These are phyloP conservation scores for Hypoxylon sp. DNA, from an alignment of 2,329 filamentous ascomycete species.

Conservation along the genomic window DNA sequence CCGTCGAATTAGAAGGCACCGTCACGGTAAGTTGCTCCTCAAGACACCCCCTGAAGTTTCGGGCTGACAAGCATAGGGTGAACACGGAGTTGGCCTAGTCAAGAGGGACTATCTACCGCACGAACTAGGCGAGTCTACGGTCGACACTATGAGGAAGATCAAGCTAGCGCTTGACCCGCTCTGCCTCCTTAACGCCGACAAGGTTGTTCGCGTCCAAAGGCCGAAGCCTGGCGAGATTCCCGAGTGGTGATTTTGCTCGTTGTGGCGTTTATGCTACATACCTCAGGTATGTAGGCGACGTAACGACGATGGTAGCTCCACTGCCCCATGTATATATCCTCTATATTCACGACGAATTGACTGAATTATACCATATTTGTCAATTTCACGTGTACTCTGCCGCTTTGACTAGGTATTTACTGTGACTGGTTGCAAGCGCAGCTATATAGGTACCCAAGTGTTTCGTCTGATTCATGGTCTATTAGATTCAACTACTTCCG, in stretches of 20 bases:
- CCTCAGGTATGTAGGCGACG: slow-evolving; percentile 20
- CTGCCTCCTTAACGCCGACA: slow-evolving; percentile 76
- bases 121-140: slow-evolving; percentile 79
- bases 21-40: slow-evolving; percentile 70
- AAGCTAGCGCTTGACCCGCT: slow-evolving; percentile 85
- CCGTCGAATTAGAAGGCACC: slow-evolving; percentile 86
- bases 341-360: slow-evolving; percentile 1
- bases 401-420: neutral
- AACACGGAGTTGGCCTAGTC: slow-evolving; percentile 86
- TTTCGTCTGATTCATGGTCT: slow-evolving; percentile 1
- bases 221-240: slow-evolving; percentile 62
- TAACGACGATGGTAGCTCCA: neutral
- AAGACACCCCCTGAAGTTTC: neutral
- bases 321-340: slow-evolving; percentile 29
- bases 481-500: slow-evolving; percentile 19
- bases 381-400: slow-evolving; percentile 17
- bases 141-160: slow-evolving; percentile 88
- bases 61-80: slow-evolving; percentile 63
- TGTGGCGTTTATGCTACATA: too few species aligned
- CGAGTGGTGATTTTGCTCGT: slow-evolving; percentile 55
- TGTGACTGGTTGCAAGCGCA: slow-evolving; percentile 13
- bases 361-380: slow-evolving; percentile 11
- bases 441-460: slow-evolving; percentile 1
- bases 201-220: slow-evolving; percentile 72
- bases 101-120: slow-evolving; percentile 87